Conservation (phyloP, 768 basidiomycete genomes). For the Porphyrellus cyaneotinctus region DNA sequence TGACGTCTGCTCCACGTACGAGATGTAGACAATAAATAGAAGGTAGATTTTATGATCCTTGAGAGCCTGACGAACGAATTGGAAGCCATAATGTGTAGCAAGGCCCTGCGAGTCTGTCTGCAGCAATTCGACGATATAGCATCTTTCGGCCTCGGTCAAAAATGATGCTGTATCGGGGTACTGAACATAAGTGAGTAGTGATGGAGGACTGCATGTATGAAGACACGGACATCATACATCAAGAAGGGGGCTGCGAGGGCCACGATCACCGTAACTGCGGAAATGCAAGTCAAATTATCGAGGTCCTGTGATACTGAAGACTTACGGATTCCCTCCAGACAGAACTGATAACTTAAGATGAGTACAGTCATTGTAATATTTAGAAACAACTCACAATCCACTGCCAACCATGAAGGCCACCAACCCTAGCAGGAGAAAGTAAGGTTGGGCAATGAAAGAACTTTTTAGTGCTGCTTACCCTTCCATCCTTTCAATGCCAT, state of each 20-base stretch:
- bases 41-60: constrained; percentile 40
- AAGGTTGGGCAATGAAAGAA: background rate
- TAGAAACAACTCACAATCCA: constrained; percentile 32
- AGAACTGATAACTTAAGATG: constrained; percentile 23
- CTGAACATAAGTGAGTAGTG: constrained; percentile 5
- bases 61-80: constrained; percentile 47
- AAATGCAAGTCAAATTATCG: background rate
- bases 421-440: constrained; percentile 14
- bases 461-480: constrained; percentile 25
- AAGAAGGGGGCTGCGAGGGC: constrained; percentile 37
- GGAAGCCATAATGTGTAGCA: constrained; percentile 40
- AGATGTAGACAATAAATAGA: constrained; percentile 35
- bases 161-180: constrained; percentile 13
- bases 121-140: constrained; percentile 37
- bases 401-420: constrained; percentile 35
- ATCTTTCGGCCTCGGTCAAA: constrained; percentile 38
- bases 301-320: background rate
- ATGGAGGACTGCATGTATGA: background rate
- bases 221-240: constrained; percentile 45
- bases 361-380: background rate
- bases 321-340: constrained; percentile 27
- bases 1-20: constrained; percentile 21
- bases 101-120: constrained; percentile 41
- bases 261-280: constrained; percentile 7
- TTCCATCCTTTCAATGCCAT: constrained; percentile 29